phyloP scores from a whole-genome alignment of 352 stramenopile genomes.

The Phytophthora palmivora region DNA sequence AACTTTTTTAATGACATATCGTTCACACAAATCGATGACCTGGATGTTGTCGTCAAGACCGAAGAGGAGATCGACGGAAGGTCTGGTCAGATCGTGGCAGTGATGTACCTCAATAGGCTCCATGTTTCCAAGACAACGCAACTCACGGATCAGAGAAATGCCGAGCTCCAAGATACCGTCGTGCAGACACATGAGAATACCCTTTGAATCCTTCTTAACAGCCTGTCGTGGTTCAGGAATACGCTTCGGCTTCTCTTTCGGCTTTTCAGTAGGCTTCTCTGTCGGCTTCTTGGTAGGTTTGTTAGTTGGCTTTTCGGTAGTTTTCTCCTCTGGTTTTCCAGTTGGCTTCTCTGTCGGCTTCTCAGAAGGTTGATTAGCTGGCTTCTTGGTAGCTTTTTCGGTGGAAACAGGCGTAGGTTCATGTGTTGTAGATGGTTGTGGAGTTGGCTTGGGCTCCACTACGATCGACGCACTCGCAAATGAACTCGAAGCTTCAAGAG shows the following conservation, averaged over 20 bases:
- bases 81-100: conserved; percentile 50
- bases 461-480: conserved; percentile 2
- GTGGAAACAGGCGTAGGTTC: conserved; percentile 1
- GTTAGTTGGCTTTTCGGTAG: conserved; percentile 5
- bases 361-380: too few species aligned
- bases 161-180: conserved; percentile 50
- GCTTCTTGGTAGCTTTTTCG: neutral
- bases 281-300: conserved; percentile 19
- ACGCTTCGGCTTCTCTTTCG: conserved; percentile 23
- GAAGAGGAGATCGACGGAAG: conserved; percentile 42
- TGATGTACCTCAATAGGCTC: conserved; percentile 67
- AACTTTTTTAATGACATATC: conserved; percentile 37
- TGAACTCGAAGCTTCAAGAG: conserved; percentile 14
- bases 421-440: neutral
- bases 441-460: conserved; percentile 4
- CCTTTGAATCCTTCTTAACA: conserved; percentile 45
- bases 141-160: conserved; percentile 56
- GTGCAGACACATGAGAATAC: conserved; percentile 52
- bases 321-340: neutral
- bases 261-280: conserved; percentile 29
- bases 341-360: too few species aligned
- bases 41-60: conserved; percentile 47
- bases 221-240: conserved; percentile 30
- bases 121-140: conserved; percentile 56
- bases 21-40: conserved; percentile 55